Conservation (phyloP, 2,329 filamentous ascomycete genomes). For the Fusarium sp. region DNA sequence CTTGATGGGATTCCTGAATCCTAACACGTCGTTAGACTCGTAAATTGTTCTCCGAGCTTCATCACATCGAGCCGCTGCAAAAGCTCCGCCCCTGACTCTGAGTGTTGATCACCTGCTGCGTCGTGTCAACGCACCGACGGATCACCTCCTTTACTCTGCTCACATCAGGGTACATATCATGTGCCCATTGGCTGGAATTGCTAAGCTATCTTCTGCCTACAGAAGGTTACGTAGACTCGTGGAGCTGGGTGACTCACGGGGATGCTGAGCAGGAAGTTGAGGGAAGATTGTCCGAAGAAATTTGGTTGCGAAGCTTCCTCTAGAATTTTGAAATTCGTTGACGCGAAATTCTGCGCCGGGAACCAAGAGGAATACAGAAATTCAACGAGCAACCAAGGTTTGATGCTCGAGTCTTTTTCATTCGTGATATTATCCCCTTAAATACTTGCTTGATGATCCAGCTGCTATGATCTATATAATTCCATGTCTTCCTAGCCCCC, state of each 20-base stretch:
- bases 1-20: neutral
- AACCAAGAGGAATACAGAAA: neutral
- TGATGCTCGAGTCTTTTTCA: neutral
- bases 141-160: neutral
- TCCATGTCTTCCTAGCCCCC: neutral
- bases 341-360: neutral
- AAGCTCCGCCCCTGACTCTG: neutral
- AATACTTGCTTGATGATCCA: too few species aligned
- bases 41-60: neutral
- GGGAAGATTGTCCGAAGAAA: neutral
- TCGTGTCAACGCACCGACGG: neutral
- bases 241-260: neutral
- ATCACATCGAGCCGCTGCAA: neutral
- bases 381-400: neutral
- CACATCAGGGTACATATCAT: neutral
- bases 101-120: neutral
- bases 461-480: neutral
- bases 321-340: neutral
- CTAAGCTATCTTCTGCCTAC: neutral
- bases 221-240: neutral
- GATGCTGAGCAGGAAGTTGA: neutral
- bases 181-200: neutral
- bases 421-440: neutral
- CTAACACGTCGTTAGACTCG: neutral
- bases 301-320: neutral